Evolutionary conservation across 495 filamentous ascomycete species (phyloP).

Genomic region (Echria macrotheca): DNA sequence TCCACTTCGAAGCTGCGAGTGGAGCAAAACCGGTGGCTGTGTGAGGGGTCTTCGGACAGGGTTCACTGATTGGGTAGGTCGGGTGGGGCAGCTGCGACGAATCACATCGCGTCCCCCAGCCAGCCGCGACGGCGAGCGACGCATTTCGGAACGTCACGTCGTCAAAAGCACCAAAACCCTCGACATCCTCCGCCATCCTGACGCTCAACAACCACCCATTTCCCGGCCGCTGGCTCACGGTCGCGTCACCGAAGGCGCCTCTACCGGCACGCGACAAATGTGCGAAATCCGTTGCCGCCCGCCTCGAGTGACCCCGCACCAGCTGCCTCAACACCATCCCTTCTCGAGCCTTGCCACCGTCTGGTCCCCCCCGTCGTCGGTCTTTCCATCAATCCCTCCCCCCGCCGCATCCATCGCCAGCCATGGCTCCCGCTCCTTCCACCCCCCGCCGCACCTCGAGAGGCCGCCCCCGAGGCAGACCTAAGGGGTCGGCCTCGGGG

Average conservation of each 20-base stretch:
- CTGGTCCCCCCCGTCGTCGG: not conserved
- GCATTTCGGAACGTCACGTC: slow-evolving; percentile 35
- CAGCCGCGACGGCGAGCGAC: slow-evolving; percentile 15
- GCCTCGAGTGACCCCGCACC: slow-evolving; percentile 21
- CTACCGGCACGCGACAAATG: slow-evolving; percentile 15
- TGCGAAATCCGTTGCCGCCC: slow-evolving; percentile 8
- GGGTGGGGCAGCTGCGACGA: slow-evolving; percentile 7
- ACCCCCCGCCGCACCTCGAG: slow-evolving; percentile 37
- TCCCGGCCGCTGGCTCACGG: slow-evolving; percentile 15
- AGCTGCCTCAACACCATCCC: slow-evolving; percentile 14
- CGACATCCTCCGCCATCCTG: slow-evolving; percentile 21
- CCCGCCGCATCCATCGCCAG: slow-evolving; percentile 1
- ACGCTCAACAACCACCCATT: slow-evolving; percentile 15
- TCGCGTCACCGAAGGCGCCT: slow-evolving; percentile 14
- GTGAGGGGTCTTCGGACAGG: too few relatives aligned
- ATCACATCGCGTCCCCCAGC: slow-evolving; percentile 15
- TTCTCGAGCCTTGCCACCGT: too few relatives aligned
- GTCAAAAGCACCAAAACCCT: slow-evolving; percentile 13
- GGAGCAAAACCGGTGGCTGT: too few relatives aligned
- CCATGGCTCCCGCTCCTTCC: slow-evolving; percentile 39
- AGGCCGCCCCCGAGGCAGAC: slow-evolving; percentile 39
- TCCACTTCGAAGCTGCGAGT: too few relatives aligned
- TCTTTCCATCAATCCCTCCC: slow-evolving; percentile 7
- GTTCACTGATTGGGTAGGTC: slow-evolving; percentile 1
- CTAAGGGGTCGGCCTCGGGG: slow-evolving; percentile 32